Percentiles rank a stretch among this genome's conserved stretches.
Evolutionary conservation across 768 basidiomycete genomes (phyloP).

Genomic region (Pisolithus orientalis): DNA sequence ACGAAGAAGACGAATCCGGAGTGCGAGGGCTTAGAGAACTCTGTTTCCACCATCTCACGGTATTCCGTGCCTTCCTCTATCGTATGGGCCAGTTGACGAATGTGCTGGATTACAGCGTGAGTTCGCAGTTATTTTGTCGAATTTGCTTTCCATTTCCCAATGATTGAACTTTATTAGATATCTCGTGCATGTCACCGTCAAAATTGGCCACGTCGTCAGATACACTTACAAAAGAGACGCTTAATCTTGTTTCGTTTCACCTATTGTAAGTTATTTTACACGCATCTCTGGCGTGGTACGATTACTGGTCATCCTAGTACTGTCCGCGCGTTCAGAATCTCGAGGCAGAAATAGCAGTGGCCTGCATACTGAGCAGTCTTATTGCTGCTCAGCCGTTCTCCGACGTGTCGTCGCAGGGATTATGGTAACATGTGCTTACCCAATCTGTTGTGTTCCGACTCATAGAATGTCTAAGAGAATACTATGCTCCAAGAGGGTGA

Average conservation of each 20-base stretch:
- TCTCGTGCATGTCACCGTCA: constrained; percentile 4
- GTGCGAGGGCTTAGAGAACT: too few relatives aligned
- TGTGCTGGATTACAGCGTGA: too few relatives aligned
- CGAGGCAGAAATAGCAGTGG: constrained; percentile 9
- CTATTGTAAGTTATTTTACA: constrained; percentile 33
- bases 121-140: too few relatives aligned
- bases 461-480: constrained; percentile 13
- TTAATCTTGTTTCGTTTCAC: constrained; percentile 42
- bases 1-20: too few relatives aligned
- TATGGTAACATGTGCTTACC: constrained; percentile 13
- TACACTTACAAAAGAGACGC: constrained; percentile 29
- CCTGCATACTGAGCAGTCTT: background rate
- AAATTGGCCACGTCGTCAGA: constrained; percentile 5
- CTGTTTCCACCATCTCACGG: too few relatives aligned
- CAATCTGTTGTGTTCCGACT: constrained; percentile 15
- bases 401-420: constrained; percentile 8
- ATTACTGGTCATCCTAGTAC: constrained; percentile 5
- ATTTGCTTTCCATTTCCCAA: too few relatives aligned
- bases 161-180: too few relatives aligned
- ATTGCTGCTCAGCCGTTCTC: constrained; percentile 14
- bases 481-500: constrained; percentile 17
- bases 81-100: too few relatives aligned
- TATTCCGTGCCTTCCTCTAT: too few relatives aligned
- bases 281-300: background rate
- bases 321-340: constrained; percentile 17